Conservation (phyloP, 179 eudicot genomes). For the Beta lomatogona region DNA sequence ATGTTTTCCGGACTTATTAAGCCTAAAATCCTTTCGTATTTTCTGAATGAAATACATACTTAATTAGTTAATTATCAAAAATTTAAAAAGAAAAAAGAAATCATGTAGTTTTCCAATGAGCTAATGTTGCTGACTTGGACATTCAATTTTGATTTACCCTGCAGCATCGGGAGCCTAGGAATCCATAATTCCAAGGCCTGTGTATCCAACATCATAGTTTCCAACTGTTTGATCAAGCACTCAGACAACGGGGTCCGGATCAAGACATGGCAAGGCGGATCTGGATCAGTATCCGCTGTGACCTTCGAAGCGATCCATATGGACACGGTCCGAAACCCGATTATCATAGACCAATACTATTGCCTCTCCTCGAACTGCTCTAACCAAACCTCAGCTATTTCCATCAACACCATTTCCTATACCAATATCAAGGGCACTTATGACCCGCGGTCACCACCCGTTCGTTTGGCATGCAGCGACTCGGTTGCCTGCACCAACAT, state of each 20-base stretch:
- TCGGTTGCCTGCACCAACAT: constrained; percentile 74
- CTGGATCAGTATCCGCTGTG: constrained; percentile 63
- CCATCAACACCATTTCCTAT: constrained; percentile 47
- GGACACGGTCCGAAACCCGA: constrained; percentile 84
- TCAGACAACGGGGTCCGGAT: constrained; percentile 83
- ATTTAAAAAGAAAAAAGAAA: no score
- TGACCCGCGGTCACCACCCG: constrained; percentile 61
- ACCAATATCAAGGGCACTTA: constrained; percentile 71
- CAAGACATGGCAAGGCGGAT: constrained; percentile 96
- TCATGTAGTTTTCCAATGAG: no score
- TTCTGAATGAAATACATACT: no score
- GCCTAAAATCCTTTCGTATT: no score
- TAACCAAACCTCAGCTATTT: constrained; percentile 70
- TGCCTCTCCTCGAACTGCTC: constrained; percentile 54
- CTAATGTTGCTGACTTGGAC: not conserved
- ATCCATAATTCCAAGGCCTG: constrained; percentile 64
- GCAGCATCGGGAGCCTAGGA: constrained; percentile 93
- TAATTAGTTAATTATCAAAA: no score
- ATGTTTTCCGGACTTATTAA: no score
- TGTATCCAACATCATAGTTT: constrained; percentile 68
- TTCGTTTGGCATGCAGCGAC: constrained; percentile 76
- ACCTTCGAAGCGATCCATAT: constrained; percentile 55
- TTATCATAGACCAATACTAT: constrained; percentile 84
- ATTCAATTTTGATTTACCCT: not conserved
- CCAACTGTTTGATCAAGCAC: constrained; percentile 55